Conservation (phyloP, 75 land plant species). For the Cryptomeria japonica region DNA sequence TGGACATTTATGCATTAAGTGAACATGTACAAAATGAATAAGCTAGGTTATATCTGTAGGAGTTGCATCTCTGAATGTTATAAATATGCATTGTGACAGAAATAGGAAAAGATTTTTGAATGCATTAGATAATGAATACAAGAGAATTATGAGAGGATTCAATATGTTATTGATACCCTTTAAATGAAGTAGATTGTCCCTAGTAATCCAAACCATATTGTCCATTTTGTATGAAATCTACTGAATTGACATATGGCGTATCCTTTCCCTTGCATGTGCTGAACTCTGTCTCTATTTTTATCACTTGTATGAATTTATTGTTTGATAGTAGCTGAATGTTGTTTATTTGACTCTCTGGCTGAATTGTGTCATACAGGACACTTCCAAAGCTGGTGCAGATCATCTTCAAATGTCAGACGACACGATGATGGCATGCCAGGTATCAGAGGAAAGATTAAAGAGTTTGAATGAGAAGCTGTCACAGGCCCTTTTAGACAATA, state of each 20-base stretch:
- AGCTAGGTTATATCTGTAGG: not conserved
- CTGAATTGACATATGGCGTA: not conserved
- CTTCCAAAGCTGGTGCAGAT: slow-evolving; percentile 22
- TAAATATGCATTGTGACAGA: not conserved
- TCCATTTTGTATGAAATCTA: not conserved
- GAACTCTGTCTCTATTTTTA: not conserved
- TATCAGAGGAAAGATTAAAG: slow-evolving; percentile 38
- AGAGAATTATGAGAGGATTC: not conserved
- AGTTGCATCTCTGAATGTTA: not conserved
- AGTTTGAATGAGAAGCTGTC: slow-evolving; percentile 60
- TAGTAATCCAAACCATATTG: not conserved
- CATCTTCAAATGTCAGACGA: slow-evolving; percentile 51
- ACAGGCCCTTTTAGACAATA: slow-evolving; percentile 56
- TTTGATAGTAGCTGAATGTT: not conserved
- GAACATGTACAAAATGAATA: not conserved
- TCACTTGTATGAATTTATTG: not conserved
- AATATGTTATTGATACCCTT: not conserved
- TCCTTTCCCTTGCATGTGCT: not conserved
- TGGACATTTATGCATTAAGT: not conserved
- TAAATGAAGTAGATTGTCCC: not conserved
- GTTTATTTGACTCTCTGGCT: not conserved
- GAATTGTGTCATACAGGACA: slow-evolving; percentile 15
- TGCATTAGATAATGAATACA: not conserved
- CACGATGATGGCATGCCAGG: slow-evolving; percentile 23
- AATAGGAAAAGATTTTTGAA: not conserved